These are phyloP conservation scores for Globisporangium okanoganense DNA, from an alignment of 352 stramenopile genomes.

Conservation along the genomic window DNA sequence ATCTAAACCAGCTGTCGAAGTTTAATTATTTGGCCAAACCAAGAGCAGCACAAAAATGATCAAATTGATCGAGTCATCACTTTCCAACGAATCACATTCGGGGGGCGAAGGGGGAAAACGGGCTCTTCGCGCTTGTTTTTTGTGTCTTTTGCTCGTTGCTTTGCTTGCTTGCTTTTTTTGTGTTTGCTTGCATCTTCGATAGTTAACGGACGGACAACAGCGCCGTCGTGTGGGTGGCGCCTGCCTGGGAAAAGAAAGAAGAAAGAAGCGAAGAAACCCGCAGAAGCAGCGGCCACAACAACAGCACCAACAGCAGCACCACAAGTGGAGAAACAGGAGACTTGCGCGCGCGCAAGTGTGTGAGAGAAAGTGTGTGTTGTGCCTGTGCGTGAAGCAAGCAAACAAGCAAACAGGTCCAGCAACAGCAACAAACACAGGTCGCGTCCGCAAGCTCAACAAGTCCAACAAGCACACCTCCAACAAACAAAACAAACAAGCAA, in stretches of 20 bases:
- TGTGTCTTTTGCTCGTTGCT: neutral
- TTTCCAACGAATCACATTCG: neutral
- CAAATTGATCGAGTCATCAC: too few species aligned
- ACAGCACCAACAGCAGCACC: neutral
- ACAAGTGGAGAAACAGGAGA: neutral
- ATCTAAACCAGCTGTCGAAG: too few species aligned
- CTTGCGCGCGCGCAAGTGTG: neutral
- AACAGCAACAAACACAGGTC: too few species aligned
- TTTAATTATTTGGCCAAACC: too few species aligned
- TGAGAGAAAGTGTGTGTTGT: neutral
- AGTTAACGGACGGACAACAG: slow-evolving; percentile 10
- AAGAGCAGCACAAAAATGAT: too few species aligned
- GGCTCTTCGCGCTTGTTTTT: neutral
- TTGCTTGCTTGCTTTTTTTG: neutral
- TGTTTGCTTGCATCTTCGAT: neutral
- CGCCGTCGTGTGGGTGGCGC: neutral
- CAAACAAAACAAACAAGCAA: neutral
- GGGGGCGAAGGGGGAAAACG: neutral
- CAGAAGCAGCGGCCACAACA: neutral
- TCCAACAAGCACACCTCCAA: neutral
- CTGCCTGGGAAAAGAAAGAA: slow-evolving; percentile 10
- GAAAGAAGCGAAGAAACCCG: slow-evolving; percentile 8
- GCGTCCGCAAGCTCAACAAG: too few species aligned
- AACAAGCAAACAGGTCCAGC: slow-evolving; percentile 1
- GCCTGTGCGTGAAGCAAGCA: neutral